Base-by-base conservation (phyloP, 495 filamentous ascomycete species). In the Aspergillus panamensis region DNA sequence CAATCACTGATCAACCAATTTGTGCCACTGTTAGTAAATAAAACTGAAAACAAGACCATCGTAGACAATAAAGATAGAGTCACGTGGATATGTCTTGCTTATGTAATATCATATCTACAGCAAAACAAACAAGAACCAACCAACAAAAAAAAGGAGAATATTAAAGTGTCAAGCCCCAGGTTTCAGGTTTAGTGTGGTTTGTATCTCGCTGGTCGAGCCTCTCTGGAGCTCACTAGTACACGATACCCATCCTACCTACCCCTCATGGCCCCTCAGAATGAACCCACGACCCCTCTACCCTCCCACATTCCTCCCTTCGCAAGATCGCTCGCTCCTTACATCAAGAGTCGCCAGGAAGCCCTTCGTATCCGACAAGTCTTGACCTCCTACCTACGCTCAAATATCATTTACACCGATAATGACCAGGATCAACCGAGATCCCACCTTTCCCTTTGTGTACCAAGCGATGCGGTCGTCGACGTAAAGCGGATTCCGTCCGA, bases 301-400 rank as follows among this genome's bases (percentile, higher is more conserved):
- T 55, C 62, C 62, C 61, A 74, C 72, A 78, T 78, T 71, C 75
- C 75, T 55, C 52, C 64, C 49, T 71, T 70, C 45, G 69, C 68
- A 49, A 70, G 65, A 64, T 71, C 64, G n/a, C 66, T 78, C 45
- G 63, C 68, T 68, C 76, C 73, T 68, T 79, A 79, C 69, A 62
- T 79, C 67, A 74, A 72, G 48, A 64, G 58, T 55, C 74, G 74
- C 33, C 72, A 76, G 58, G 75, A 79, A 60, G 68, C 70, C 51
- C 72, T 77, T 45, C 72, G 68, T 20, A 78, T 79, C 58, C 74
- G 77, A 57, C 75, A 77, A 61, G 70, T 65, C 14, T 59, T 79
- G 66, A 77, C 77, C 25, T 55, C 53, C 17, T 75, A 79, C 51
- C 68, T 79, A 12, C 71, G 69, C 29, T 78, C 75, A 2, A 67